Conservation (phyloP, 2,329 filamentous ascomycete species). For the Chaetomium olivaceum region DNA sequence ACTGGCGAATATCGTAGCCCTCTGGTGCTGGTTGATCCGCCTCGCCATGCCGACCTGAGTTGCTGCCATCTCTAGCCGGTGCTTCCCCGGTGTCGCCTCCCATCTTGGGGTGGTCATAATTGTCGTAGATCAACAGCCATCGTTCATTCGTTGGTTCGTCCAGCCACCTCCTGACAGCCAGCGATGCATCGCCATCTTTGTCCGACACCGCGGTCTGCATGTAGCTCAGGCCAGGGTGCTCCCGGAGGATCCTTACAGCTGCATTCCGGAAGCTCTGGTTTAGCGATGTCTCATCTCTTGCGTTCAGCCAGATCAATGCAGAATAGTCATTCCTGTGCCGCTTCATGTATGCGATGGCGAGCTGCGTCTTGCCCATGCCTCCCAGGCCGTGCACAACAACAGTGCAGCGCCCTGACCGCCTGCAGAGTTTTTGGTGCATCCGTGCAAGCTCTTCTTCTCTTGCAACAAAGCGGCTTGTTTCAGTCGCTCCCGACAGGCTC, state of each 20-base stretch:
- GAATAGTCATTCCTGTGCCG: slow-evolving; percentile 2
- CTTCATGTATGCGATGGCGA: slow-evolving; percentile 13
- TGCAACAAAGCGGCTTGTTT: slow-evolving; percentile 6
- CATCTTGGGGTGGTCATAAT: slow-evolving; percentile 2
- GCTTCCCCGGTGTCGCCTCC: not conserved
- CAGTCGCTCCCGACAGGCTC: slow-evolving; percentile 5
- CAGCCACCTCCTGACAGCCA: slow-evolving; percentile 4
- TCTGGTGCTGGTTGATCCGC: not conserved
- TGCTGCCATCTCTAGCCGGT: not conserved
- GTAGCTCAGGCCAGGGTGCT: not conserved
- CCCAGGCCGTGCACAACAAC: slow-evolving; percentile 17
- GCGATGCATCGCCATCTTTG: not conserved
- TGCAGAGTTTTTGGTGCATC: slow-evolving; percentile 12
- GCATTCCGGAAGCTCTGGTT: not conserved
- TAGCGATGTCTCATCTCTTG: not conserved
- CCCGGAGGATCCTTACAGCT: not conserved
- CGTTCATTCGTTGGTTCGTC: not conserved
- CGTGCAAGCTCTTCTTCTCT: slow-evolving; percentile 16
- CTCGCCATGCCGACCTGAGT: not conserved
- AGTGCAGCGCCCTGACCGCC: slow-evolving; percentile 4
- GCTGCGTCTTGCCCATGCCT: slow-evolving; percentile 15
- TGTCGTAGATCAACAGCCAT: slow-evolving; percentile 8
- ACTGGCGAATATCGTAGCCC: slow-evolving; percentile 11
- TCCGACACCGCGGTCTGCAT: not conserved
- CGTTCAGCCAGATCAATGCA: not conserved